These are phyloP conservation scores for Agarophyton chilense DNA, from an alignment of 23 red algal genomes.

Conservation along the genomic window DNA sequence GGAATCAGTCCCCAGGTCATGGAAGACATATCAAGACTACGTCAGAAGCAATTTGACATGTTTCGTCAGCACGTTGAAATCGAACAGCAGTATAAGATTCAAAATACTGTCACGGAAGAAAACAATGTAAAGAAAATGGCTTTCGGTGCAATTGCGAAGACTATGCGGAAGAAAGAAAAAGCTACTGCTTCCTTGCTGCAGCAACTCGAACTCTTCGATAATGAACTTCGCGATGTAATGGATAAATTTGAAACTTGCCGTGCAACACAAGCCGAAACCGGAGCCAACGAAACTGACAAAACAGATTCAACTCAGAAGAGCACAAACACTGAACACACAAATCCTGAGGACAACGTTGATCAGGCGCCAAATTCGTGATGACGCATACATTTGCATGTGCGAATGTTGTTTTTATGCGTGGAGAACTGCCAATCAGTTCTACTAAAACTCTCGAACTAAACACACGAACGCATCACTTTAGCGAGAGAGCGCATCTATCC, in stretches of 20 bases:
- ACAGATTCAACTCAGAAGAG: background rate
- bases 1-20: conserved; percentile 61
- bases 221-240: conserved; percentile 40
- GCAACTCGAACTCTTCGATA: conserved; percentile 46
- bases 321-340: background rate
- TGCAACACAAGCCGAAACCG: background rate
- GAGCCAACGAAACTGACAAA: background rate
- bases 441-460: too few species aligned
- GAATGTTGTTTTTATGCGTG: too few species aligned
- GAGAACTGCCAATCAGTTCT: too few species aligned
- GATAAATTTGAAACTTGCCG: conserved; percentile 60
- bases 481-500: background rate
- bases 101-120: conserved; percentile 50
- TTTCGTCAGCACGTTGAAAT: conserved; percentile 70
- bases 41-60: conserved; percentile 67
- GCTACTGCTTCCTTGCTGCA: conserved; percentile 53
- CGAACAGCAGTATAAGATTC: conserved; percentile 68
- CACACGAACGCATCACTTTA: background rate
- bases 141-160: conserved; percentile 56
- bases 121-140: conserved; percentile 54
- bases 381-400: too few species aligned
- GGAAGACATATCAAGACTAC: conserved; percentile 48
- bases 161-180: conserved; percentile 64
- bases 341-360: background rate
- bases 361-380: background rate